Evolutionary conservation across 129 eudicot genomes (phyloP).

Genomic region (Flaveria robusta): DNA sequence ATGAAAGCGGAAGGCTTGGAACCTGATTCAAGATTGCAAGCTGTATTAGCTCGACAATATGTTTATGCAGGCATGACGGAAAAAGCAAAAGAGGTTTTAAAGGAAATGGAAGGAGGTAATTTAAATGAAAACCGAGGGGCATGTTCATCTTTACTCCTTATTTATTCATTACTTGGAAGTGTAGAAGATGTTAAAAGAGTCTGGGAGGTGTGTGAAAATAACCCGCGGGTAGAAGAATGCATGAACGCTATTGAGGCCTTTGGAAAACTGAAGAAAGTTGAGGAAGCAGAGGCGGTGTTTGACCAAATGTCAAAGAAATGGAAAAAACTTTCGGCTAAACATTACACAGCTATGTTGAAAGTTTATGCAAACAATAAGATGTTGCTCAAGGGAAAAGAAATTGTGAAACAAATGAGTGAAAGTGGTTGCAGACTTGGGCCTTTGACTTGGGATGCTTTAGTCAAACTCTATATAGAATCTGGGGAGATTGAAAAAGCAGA

Average conservation of each 20-base stretch:
- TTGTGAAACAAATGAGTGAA: conserved; percentile 63
- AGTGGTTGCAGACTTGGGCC: conserved; percentile 74
- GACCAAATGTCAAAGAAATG: conserved; percentile 40
- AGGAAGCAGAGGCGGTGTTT: conserved; percentile 75
- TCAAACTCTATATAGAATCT: conserved; percentile 61
- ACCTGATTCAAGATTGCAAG: conserved; percentile 32
- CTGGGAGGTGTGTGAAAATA: conserved; percentile 58
- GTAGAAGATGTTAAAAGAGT: conserved; percentile 64
- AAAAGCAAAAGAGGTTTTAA: conserved; percentile 64
- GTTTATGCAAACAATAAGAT: conserved; percentile 69
- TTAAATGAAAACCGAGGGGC: conserved; percentile 46
- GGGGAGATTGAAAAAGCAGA: conserved; percentile 90
- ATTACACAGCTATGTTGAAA: conserved; percentile 47
- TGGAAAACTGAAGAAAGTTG: conserved; percentile 68
- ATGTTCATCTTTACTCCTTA: conserved; percentile 45
- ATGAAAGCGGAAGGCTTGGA: conserved; percentile 80
- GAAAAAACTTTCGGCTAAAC: conserved; percentile 44
- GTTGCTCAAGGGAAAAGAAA: conserved; percentile 74
- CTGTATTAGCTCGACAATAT: conserved; percentile 58
- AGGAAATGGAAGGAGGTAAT: conserved; percentile 68
- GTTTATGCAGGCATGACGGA: conserved; percentile 51
- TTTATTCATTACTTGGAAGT: conserved; percentile 64
- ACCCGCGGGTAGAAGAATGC: conserved; percentile 48
- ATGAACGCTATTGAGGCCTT: conserved; percentile 67
- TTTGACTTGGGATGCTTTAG: conserved; percentile 67